phyloP scores from a whole-genome alignment of 495 filamentous ascomycete species.

The Tuber brumale region DNA sequence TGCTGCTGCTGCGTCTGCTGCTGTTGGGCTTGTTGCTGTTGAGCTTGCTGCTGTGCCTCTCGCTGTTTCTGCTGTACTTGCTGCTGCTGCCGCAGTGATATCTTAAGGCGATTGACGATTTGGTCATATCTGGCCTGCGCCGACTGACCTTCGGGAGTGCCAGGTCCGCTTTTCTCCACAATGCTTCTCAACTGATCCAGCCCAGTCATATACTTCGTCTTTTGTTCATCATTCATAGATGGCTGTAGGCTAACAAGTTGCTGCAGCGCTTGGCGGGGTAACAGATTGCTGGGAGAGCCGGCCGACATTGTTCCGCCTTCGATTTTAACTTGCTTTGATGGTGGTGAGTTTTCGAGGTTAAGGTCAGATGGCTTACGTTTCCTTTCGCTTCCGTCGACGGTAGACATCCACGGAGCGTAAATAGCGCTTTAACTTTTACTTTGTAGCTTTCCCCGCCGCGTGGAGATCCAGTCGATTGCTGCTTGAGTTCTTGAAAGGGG shows the following conservation, averaged over 20 bases:
- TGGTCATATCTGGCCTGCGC: constrained; percentile 61
- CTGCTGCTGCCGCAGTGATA: constrained; percentile 48
- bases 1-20: constrained; percentile 14
- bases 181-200: constrained; percentile 56
- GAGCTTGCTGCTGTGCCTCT: constrained; percentile 21
- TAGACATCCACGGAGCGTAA: constrained; percentile 28
- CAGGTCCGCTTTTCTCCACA: constrained; percentile 54
- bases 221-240: constrained; percentile 55
- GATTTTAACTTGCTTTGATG: constrained; percentile 28
- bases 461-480: not conserved
- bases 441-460: not conserved
- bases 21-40: constrained; percentile 18
- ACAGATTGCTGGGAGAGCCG: constrained; percentile 9
- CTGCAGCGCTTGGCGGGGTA: constrained; percentile 23
- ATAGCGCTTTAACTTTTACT: not conserved
- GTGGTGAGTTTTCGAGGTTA: constrained; percentile 21
- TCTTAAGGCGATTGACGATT: constrained; percentile 58
- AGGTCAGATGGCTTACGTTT: constrained; percentile 37
- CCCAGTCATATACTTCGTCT: constrained; percentile 58
- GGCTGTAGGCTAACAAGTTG: constrained; percentile 34
- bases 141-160: constrained; percentile 52
- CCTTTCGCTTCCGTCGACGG: constrained; percentile 12
- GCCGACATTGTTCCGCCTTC: constrained; percentile 11
- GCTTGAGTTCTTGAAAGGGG: not conserved
- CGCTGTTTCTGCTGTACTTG: too few species aligned